Conservation (phyloP, 139 green algal genomes). For the Pycnococcus provasolii region DNA sequence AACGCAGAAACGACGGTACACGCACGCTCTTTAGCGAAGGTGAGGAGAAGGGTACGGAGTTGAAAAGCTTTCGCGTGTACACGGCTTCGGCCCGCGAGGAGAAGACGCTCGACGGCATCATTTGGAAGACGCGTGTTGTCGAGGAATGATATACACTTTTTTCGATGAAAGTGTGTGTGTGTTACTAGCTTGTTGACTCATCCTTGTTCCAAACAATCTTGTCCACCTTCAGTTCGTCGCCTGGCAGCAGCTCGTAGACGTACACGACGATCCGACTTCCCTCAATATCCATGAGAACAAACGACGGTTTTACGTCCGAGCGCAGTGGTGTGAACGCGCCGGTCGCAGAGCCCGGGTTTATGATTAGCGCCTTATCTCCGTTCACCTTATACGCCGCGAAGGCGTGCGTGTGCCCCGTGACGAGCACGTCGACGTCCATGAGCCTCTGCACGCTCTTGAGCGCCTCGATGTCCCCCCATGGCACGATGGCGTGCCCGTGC, state of each 20-base stretch:
- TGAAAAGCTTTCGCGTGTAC: no score
- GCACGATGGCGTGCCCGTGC: slow-evolving; percentile 88
- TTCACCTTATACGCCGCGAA: slow-evolving; percentile 53
- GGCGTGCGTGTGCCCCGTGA: slow-evolving; percentile 80
- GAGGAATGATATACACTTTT: no score
- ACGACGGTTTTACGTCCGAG: slow-evolving; percentile 52
- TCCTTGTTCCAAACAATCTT: slow-evolving; percentile 66
- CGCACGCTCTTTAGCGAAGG: no score
- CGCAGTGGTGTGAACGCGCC: slow-evolving; percentile 59
- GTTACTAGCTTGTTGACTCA: no score
- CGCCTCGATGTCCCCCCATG: slow-evolving; percentile 60
- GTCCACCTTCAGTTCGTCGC: slow-evolving; percentile 56
- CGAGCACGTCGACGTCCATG: slow-evolving; percentile 80
- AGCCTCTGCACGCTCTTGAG: slow-evolving; percentile 67
- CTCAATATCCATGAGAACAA: slow-evolving; percentile 93
- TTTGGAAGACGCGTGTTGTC: no score
- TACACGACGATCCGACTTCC: slow-evolving; percentile 60
- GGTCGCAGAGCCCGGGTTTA: slow-evolving; percentile 88
- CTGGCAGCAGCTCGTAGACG: slow-evolving; percentile 75
- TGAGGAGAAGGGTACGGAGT: no score
- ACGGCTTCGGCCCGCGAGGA: no score
- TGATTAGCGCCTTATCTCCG: slow-evolving; percentile 50
- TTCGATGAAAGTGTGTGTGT: no score
- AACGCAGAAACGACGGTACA: no score
- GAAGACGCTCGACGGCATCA: no score